These are phyloP conservation scores for Malus sieversii DNA, from an alignment of 306 rosid species.

Conservation along the genomic window DNA sequence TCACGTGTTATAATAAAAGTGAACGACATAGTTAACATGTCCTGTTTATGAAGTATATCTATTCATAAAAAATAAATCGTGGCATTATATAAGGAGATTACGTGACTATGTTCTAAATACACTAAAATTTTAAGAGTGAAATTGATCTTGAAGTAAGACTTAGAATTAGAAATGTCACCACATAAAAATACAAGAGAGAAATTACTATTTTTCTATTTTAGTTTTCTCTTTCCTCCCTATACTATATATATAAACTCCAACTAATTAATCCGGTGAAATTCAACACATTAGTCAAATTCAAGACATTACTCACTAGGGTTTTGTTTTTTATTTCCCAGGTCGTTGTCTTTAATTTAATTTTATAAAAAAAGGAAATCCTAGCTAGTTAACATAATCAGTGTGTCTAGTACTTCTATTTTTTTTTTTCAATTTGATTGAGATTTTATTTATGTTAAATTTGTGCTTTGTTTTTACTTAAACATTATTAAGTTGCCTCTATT, in stretches of 20 bases:
- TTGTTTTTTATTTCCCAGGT: not conserved
- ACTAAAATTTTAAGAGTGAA: too few species aligned
- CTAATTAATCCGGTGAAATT: conserved; percentile 2
- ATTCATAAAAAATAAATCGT: too few species aligned
- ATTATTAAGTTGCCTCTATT: not conserved
- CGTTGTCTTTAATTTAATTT: not conserved
- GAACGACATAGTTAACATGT: too few species aligned
- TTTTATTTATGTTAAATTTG: not conserved
- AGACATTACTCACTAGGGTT: not conserved
- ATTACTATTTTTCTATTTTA: too few species aligned
- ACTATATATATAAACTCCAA: not conserved
- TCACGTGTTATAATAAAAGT: too few species aligned
- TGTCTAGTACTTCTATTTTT: too few species aligned
- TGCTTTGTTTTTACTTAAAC: not conserved
- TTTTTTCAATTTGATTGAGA: not conserved
- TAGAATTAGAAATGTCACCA: too few species aligned
- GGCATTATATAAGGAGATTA: too few species aligned
- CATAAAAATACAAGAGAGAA: too few species aligned
- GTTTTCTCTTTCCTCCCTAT: not conserved
- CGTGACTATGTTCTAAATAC: too few species aligned
- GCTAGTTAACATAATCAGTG: not conserved
- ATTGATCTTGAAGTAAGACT: not conserved
- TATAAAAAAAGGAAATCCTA: not conserved
- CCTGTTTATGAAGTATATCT: too few species aligned
- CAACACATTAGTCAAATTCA: not conserved